These are phyloP conservation scores for Aphanomyces euteiches DNA, from an alignment of 352 stramenopile species.

Conservation along the genomic window DNA sequence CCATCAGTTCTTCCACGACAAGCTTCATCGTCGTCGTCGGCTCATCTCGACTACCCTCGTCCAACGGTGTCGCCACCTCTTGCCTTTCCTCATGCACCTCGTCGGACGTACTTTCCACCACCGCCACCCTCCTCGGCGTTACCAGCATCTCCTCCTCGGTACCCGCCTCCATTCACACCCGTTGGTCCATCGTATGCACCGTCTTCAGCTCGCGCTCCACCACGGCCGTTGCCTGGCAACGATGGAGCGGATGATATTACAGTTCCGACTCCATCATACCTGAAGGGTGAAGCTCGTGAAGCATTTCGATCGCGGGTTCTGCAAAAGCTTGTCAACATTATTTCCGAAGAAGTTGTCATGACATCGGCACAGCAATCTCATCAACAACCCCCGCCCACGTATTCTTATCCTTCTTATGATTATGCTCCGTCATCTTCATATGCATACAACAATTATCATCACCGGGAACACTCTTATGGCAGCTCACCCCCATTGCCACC, in stretches of 20 bases:
- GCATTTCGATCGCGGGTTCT: slow-evolving; percentile 76
- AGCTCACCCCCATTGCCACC: no score
- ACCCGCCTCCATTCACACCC: slow-evolving; percentile 34
- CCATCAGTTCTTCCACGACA: neutral
- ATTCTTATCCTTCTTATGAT: neutral
- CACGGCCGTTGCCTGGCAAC: slow-evolving; percentile 11
- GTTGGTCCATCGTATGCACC: neutral
- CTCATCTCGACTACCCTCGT: neutral
- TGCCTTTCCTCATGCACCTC: no score
- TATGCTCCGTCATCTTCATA: neutral
- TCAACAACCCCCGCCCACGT: neutral
- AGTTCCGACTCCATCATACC: slow-evolving; percentile 67
- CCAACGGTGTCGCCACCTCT: neutral
- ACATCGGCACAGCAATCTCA: neutral
- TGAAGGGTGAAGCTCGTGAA: slow-evolving; percentile 63
- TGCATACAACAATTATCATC: neutral
- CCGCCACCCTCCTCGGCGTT: neutral
- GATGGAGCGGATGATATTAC: slow-evolving; percentile 40
- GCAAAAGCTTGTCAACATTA: slow-evolving; percentile 81
- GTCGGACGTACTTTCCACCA: neutral
- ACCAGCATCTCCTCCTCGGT: slow-evolving; percentile 28
- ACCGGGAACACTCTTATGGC: neutral
- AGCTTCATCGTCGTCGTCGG: neutral
- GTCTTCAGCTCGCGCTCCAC: slow-evolving; percentile 18
- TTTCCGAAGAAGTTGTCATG: slow-evolving; percentile 55